A percentile compares a stretch with the other conserved stretches of the same genome.
Conservation (phyloP, 768 basidiomycete species). For the Lyophyllum atratum region DNA sequence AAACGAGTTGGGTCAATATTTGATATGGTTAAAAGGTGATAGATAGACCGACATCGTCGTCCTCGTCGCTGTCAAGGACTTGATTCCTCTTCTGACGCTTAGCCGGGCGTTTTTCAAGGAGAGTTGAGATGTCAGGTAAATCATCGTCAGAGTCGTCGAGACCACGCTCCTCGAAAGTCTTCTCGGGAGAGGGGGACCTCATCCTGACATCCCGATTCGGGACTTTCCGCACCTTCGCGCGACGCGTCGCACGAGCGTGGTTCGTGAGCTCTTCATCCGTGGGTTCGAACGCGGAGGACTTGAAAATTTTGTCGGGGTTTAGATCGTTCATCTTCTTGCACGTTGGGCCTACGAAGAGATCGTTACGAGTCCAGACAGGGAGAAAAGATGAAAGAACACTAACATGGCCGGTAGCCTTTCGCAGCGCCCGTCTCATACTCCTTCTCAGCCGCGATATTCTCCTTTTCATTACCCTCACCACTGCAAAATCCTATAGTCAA, state of each 20-base stretch:
- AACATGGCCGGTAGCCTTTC: constrained; percentile 63
- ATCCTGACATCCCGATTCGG: constrained; percentile 20
- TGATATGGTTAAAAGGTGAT: background rate
- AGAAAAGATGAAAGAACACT: constrained; percentile 17
- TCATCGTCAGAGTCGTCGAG: constrained; percentile 54
- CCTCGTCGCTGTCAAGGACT: constrained; percentile 4
- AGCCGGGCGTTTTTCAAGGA: constrained; percentile 33
- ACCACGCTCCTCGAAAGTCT: constrained; percentile 27
- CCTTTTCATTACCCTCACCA: constrained; percentile 55
- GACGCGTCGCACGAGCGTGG: constrained; percentile 37
- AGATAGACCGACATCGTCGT: constrained; percentile 11
- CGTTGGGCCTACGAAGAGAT: constrained; percentile 51
- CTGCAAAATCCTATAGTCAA: constrained; percentile 27
- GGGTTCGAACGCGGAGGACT: constrained; percentile 68
- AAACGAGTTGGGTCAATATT: background rate
- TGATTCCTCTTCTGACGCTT: constrained; percentile 34
- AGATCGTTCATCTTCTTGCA: constrained; percentile 71
- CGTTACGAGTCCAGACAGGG: background rate
- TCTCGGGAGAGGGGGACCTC: constrained; percentile 28
- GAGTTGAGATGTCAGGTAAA: constrained; percentile 47
- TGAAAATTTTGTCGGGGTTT: constrained; percentile 53
- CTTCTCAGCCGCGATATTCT: constrained; percentile 56
- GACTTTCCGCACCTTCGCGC: constrained; percentile 21
- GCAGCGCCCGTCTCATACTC: constrained; percentile 56
- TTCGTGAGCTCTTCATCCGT: constrained; percentile 54